These are phyloP conservation scores for Claviceps fusiformis DNA, from an alignment of 2,329 filamentous ascomycete species.

Conservation along the genomic window DNA sequence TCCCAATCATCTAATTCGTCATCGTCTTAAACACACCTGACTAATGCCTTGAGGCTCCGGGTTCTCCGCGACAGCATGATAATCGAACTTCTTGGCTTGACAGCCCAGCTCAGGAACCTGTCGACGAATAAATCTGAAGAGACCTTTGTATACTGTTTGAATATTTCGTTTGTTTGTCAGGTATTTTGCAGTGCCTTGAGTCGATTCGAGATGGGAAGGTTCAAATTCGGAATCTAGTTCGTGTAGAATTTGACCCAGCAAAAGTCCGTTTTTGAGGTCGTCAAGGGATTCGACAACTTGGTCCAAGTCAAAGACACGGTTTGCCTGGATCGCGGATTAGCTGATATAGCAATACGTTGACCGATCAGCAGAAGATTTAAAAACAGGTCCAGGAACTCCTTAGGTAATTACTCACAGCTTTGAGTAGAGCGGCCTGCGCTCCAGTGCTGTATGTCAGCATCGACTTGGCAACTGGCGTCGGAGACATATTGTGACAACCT, in stretches of 20 bases:
- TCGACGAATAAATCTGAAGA: conserved; percentile 41
- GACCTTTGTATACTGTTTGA: conserved; percentile 39
- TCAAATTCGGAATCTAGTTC: conserved; percentile 45
- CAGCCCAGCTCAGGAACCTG: conserved; percentile 37
- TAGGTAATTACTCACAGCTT: conserved; percentile 31
- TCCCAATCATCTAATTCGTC: conserved; percentile 10
- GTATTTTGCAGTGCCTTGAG: conserved; percentile 27
- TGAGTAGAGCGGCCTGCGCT: conserved; percentile 41
- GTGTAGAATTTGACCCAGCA: conserved; percentile 42
- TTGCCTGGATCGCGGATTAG: conserved; percentile 14
- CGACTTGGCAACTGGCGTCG: background rate
- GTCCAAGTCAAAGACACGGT: conserved; percentile 30
- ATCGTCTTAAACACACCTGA: conserved; percentile 26
- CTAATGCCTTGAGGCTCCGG: conserved; percentile 39
- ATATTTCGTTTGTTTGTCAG: conserved; percentile 37
- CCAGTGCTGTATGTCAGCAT: conserved; percentile 27
- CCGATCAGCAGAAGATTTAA: background rate
- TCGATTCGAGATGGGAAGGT: conserved; percentile 36
- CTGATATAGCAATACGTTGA: conserved; percentile 2
- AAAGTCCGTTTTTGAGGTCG: conserved; percentile 38
- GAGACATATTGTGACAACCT: background rate
- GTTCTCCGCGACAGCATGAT: conserved; percentile 44
- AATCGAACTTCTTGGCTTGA: conserved; percentile 38
- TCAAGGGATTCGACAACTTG: conserved; percentile 34
- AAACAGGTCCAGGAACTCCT: background rate